Conservation (phyloP, 176 grass and related monocot genomes). For the Secale cereale region DNA sequence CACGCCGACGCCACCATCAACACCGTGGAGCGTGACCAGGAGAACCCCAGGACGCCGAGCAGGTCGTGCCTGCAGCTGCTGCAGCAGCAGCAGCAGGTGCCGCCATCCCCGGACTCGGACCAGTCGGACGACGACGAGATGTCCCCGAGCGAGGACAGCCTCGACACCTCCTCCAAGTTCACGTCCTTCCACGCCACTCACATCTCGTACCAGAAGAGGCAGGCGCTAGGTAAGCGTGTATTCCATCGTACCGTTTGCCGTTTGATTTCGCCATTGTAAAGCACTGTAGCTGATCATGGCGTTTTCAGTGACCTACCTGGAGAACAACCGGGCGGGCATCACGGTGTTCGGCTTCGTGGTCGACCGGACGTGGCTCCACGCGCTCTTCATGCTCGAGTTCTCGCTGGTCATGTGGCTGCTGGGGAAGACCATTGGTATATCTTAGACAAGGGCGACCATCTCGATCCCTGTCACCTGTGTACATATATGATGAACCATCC, state of each 20-base stretch:
- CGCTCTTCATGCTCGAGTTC: conserved; percentile 85
- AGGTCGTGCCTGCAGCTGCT: conserved; percentile 16
- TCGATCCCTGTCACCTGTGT: not conserved
- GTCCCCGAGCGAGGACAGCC: conserved; percentile 41
- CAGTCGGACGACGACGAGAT: conserved; percentile 19
- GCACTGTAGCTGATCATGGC: conserved; percentile 29
- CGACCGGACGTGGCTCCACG: conserved; percentile 85
- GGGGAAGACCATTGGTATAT: conserved; percentile 81
- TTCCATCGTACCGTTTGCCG: not conserved
- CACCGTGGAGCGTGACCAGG: conserved; percentile 34
- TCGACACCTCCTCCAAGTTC: conserved; percentile 36
- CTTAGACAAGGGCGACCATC: not conserved
- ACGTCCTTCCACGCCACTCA: conserved; percentile 36
- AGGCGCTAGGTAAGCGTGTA: conserved; percentile 59
- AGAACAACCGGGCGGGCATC: conserved; percentile 88
- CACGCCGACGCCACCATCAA: conserved; percentile 78
- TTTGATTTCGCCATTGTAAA: not conserved
- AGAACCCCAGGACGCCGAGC: conserved; percentile 42
- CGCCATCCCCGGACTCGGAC: not conserved
- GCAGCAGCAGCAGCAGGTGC: not conserved
- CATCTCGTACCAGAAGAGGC: conserved; percentile 82
- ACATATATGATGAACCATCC: conserved; percentile 3
- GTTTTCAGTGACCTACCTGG: conserved; percentile 92
- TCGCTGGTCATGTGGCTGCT: conserved; percentile 88
- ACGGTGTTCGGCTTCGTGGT: conserved; percentile 80